Evolutionary conservation across 202 grass and related monocot genomes (phyloP).

Genomic region (Saccharum hybrid): DNA sequence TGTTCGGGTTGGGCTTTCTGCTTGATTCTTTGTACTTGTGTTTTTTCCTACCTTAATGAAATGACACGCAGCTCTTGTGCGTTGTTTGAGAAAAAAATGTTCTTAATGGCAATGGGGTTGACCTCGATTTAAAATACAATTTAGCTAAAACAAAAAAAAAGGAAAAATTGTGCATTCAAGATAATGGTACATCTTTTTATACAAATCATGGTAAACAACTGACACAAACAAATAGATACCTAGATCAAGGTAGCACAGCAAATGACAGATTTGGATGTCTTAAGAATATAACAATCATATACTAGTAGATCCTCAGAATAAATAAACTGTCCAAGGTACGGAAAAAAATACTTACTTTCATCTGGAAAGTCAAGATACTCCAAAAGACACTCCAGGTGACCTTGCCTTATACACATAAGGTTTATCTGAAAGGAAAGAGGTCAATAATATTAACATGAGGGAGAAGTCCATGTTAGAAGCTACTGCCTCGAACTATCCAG

Average conservation of each 20-base stretch:
- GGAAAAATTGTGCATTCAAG: too few relatives aligned
- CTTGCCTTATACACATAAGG: constrained; percentile 36
- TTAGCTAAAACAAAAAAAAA: too few relatives aligned
- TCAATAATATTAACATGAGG: not conserved
- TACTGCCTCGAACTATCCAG: not conserved
- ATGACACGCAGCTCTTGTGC: too few relatives aligned
- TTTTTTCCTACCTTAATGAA: too few relatives aligned
- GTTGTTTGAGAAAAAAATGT: too few relatives aligned
- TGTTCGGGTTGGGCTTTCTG: too few relatives aligned
- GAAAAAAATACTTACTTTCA: constrained; percentile 46
- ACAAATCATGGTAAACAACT: too few relatives aligned
- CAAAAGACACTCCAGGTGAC: constrained; percentile 39
- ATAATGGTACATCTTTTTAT: too few relatives aligned
- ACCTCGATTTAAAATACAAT: too few relatives aligned
- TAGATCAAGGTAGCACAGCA: not conserved
- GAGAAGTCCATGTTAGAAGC: not conserved
- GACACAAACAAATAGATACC: constrained; percentile 17
- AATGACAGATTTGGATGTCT: not conserved
- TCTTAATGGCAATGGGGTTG: too few relatives aligned
- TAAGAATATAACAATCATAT: constrained; percentile 5
- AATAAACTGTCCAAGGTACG: not conserved
- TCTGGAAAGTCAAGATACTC: constrained; percentile 54
- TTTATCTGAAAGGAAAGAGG: constrained; percentile 42
- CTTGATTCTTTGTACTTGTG: too few relatives aligned
- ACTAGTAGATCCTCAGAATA: not conserved